Percentiles rank a stretch among this genome's conserved stretches.
Evolutionary conservation across 768 basidiomycete genomes (phyloP).

Genomic region (Xerocomellus intermedius): DNA sequence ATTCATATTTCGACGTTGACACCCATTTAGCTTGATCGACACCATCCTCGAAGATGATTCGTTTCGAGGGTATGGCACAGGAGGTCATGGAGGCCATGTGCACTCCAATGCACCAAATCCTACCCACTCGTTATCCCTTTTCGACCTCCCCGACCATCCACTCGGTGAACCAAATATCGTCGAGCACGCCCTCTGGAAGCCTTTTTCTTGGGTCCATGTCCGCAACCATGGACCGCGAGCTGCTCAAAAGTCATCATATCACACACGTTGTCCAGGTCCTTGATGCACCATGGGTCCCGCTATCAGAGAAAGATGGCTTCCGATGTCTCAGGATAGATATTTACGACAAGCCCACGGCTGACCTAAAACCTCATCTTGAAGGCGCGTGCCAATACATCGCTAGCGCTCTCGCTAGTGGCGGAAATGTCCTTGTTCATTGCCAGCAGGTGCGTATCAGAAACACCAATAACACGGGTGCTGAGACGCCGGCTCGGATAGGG

Average conservation of each 20-base stretch:
- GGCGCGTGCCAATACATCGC: slow-evolving; percentile 67
- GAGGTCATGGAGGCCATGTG: slow-evolving; percentile 84
- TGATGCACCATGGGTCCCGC: slow-evolving; percentile 62
- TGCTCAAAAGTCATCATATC: slow-evolving; percentile 50
- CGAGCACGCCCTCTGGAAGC: slow-evolving; percentile 38
- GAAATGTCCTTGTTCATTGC: slow-evolving; percentile 75
- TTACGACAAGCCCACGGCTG: slow-evolving; percentile 57
- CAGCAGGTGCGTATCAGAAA: slow-evolving; percentile 58
- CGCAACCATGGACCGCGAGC: slow-evolving; percentile 54
- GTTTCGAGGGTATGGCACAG: slow-evolving; percentile 70
- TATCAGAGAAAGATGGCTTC: slow-evolving; percentile 43
- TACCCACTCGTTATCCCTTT: slow-evolving; percentile 38
- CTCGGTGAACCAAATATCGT: slow-evolving; percentile 10
- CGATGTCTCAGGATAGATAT: slow-evolving; percentile 67
- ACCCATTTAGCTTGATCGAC: background rate
- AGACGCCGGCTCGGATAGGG: slow-evolving; percentile 44
- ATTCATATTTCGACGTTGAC: background rate
- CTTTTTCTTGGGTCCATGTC: slow-evolving; percentile 71
- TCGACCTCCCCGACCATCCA: slow-evolving; percentile 18
- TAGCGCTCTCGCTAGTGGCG: slow-evolving; percentile 52
- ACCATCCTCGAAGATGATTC: slow-evolving; percentile 53
- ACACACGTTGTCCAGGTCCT: slow-evolving; percentile 65
- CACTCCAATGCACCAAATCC: slow-evolving; percentile 79
- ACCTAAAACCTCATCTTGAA: slow-evolving; percentile 68
- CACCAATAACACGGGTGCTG: background rate